Evolutionary conservation across 2,329 filamentous ascomycete species (phyloP).

Genomic region (Pseudogymnoascus sp.): DNA sequence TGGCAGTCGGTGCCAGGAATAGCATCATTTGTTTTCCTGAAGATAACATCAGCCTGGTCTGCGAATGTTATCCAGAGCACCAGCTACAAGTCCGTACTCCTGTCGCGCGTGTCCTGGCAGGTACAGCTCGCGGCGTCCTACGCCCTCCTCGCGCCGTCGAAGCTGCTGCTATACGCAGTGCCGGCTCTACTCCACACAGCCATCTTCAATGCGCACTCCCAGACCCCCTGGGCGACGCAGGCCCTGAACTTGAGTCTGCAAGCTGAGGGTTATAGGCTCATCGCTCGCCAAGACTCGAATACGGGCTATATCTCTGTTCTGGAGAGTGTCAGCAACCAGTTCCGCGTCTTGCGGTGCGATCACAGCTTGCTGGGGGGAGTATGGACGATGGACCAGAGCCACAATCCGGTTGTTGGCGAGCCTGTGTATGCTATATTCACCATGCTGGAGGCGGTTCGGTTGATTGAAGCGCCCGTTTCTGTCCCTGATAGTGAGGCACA

Average conservation of each 20-base stretch:
- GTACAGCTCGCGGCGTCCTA: slow-evolving; percentile 59
- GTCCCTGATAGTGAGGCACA: slow-evolving; percentile 59
- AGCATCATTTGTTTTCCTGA: slow-evolving; percentile 59
- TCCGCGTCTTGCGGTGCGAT: slow-evolving; percentile 81
- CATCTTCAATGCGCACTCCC: slow-evolving; percentile 67
- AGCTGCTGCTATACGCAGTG: slow-evolving; percentile 56
- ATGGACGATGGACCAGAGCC: slow-evolving; percentile 67
- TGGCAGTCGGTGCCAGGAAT: slow-evolving; percentile 47
- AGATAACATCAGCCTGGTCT: slow-evolving; percentile 30
- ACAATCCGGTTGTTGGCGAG: slow-evolving; percentile 52
- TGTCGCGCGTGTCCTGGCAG: slow-evolving; percentile 68
- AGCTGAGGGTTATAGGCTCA: slow-evolving; percentile 60
- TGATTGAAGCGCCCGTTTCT: slow-evolving; percentile 56
- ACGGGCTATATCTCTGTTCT: slow-evolving; percentile 92
- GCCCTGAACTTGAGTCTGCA: slow-evolving; percentile 60
- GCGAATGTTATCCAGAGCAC: slow-evolving; percentile 37
- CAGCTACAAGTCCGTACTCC: slow-evolving; percentile 55
- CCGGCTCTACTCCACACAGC: slow-evolving; percentile 68
- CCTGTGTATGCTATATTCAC: slow-evolving; percentile 95
- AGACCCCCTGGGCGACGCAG: slow-evolving; percentile 50
- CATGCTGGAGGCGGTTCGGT: slow-evolving; percentile 84
- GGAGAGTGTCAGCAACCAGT: slow-evolving; percentile 64
- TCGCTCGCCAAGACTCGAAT: slow-evolving; percentile 76
- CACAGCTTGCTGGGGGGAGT: slow-evolving; percentile 91
- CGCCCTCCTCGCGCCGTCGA: slow-evolving; percentile 60